phyloP scores from a whole-genome alignment of 2,329 filamentous ascomycete genomes.

The Cadophora sp. region DNA sequence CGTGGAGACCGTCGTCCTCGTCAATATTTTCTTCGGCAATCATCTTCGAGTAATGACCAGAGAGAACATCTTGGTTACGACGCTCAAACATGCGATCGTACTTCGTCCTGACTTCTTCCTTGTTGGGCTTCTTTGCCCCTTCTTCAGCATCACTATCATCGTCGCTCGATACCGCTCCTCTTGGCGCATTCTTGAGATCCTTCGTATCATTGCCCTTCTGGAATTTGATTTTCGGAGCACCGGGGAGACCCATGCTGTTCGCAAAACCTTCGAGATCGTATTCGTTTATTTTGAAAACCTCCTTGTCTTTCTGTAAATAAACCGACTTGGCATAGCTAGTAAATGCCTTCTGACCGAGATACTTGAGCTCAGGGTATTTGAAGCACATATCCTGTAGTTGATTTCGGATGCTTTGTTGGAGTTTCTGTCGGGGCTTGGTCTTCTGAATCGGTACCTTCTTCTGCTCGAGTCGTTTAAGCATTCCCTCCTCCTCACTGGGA shows the following conservation, averaged over 20 bases:
- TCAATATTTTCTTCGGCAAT: constrained; percentile 65
- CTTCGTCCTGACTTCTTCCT: constrained; percentile 84
- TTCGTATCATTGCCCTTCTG: constrained; percentile 89
- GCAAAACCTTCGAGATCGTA: constrained; percentile 88
- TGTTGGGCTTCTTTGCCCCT: constrained; percentile 60
- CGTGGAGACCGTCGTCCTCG: constrained; percentile 49
- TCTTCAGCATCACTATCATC: constrained; percentile 66
- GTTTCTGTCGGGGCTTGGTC: constrained; percentile 87
- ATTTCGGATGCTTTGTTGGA: constrained; percentile 84
- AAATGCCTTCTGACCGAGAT: constrained; percentile 95
- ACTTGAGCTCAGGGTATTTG: constrained; percentile 91
- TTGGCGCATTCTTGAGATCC: constrained; percentile 83
- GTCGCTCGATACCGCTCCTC: constrained; percentile 69
- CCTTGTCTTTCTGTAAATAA: constrained; percentile 88
- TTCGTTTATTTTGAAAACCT: constrained; percentile 84
- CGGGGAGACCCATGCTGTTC: constrained; percentile 84
- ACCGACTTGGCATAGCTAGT: constrained; percentile 87
- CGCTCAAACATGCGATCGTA: constrained; percentile 98
- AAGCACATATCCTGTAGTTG: constrained; percentile 96
- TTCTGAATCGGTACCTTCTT: constrained; percentile 89
- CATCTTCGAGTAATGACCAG: constrained; percentile 91
- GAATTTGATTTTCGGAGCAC: constrained; percentile 92
- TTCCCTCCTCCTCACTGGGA: constrained; percentile 90
- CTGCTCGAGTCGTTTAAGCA: constrained; percentile 82
- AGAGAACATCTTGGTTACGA: constrained; percentile 92